phyloP scores from a whole-genome alignment of 2,329 filamentous ascomycete genomes.

The Dactylellina haptotyla region DNA sequence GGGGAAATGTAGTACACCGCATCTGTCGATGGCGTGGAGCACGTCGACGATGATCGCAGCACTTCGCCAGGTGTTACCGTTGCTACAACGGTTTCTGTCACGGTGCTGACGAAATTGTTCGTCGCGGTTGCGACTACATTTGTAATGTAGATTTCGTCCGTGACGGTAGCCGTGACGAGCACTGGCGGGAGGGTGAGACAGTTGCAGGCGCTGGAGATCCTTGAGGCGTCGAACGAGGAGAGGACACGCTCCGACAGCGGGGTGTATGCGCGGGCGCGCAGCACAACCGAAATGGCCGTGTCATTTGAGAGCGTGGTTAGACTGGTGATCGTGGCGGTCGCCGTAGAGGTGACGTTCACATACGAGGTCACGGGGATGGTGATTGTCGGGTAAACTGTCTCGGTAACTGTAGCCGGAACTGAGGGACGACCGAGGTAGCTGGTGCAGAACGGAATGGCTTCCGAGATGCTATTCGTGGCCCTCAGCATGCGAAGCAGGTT shows the following conservation, averaged over 20 bases:
- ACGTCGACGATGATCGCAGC: neutral
- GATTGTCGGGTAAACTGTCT: neutral
- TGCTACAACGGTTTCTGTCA: neutral
- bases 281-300: neutral
- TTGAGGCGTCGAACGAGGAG: neutral
- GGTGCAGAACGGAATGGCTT: slow-evolving; percentile 1
- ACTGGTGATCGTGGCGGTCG: neutral
- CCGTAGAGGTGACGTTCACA: neutral
- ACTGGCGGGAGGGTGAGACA: neutral
- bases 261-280: neutral
- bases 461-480: neutral
- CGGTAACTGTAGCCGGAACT: neutral
- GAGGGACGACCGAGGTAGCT: neutral
- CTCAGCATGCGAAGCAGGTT: neutral
- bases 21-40: neutral
- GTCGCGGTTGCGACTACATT: neutral
- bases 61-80: neutral
- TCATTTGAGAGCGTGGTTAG: neutral
- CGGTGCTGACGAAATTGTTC: neutral
- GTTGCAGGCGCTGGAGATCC: neutral
- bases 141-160: neutral
- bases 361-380: neutral
- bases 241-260: neutral
- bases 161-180: neutral
- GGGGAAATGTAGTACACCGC: neutral